phyloP scores from a whole-genome alignment of 2,329 filamentous ascomycete genomes.

The Fusarium sp. region DNA sequence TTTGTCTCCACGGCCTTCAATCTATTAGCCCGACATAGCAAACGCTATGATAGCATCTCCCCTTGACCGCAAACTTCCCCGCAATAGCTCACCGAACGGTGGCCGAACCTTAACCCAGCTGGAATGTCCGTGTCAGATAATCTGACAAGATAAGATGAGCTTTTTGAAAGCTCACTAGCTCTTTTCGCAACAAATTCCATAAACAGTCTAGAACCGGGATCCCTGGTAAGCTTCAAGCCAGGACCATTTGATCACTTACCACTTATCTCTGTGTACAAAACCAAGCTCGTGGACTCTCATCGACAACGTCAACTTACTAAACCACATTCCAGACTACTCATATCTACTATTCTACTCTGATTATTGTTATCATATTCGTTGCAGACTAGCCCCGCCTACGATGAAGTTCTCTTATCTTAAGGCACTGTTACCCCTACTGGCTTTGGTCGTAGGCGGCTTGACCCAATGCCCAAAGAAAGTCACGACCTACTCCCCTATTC shows the following conservation, averaged over 20 bases:
- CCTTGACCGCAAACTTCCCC: not conserved
- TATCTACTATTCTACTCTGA: not conserved
- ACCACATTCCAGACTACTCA: too few relatives aligned
- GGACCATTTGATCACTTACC: rapidly evolving
- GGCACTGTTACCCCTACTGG: not conserved
- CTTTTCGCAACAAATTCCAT: not conserved
- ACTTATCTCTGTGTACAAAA: not conserved
- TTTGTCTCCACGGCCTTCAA: not conserved
- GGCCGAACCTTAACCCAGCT: rapidly evolving
- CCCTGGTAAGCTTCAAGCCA: not conserved
- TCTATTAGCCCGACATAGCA: not conserved
- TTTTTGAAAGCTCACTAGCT: rapidly evolving
- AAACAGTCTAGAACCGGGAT: not conserved
- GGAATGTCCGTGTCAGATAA: not conserved
- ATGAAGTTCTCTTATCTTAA: not conserved
- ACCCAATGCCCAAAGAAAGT: not conserved
- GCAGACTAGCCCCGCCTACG: not conserved
- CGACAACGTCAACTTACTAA: rapidly evolving
- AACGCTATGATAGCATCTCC: not conserved
- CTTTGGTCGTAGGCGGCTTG: not conserved
- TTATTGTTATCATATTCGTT: not conserved
- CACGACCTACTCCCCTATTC: not conserved
- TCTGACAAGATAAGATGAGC: not conserved
- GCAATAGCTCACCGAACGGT: not conserved
- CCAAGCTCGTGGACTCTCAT: not conserved